phyloP scores from a whole-genome alignment of 495 filamentous ascomycete genomes.

The Penicillium atrosanguineum region DNA sequence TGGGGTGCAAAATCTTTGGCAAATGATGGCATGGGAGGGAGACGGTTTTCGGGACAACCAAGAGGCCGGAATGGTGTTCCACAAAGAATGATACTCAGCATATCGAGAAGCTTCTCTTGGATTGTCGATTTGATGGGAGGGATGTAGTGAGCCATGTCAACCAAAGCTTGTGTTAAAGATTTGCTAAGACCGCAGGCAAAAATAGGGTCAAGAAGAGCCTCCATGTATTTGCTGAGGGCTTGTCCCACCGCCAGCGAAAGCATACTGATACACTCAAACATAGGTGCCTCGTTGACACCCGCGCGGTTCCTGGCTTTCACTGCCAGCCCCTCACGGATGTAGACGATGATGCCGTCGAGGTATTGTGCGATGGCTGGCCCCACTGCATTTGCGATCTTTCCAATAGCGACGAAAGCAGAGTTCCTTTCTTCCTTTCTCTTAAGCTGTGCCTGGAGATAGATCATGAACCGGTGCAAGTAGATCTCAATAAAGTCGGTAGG shows the following conservation, averaged over 20 bases:
- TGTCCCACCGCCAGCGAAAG: constrained; percentile 92
- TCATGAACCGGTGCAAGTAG: constrained; percentile 95
- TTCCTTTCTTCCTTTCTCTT: constrained; percentile 93
- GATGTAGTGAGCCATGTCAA: constrained; percentile 98
- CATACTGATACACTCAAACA: constrained; percentile 98
- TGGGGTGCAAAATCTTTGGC: constrained; percentile 79
- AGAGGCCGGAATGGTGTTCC: constrained; percentile 88
- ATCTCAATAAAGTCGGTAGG: constrained; percentile 77
- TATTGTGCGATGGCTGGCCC: constrained; percentile 92
- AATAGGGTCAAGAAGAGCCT: constrained; percentile 90
- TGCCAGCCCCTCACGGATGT: constrained; percentile 85
- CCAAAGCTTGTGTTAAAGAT: constrained; percentile 88
- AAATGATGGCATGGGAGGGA: constrained; percentile 68
- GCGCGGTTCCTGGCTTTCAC: constrained; percentile 73
- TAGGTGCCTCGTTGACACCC: constrained; percentile 76
- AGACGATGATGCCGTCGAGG: constrained; percentile 86
- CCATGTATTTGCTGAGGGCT: constrained; percentile 96
- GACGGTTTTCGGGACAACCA: constrained; percentile 75
- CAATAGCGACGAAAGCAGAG: constrained; percentile 90
- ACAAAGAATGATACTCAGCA: constrained; percentile 90
- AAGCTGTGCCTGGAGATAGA: constrained; percentile 90
- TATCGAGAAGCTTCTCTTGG: constrained; percentile 88
- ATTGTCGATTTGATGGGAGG: constrained; percentile 89
- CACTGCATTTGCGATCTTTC: constrained; percentile 92
- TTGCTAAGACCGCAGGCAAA: constrained; percentile 93